Base-by-base conservation (phyloP, 2,329 filamentous ascomycete species). In the Talaromyces sp. region DNA sequence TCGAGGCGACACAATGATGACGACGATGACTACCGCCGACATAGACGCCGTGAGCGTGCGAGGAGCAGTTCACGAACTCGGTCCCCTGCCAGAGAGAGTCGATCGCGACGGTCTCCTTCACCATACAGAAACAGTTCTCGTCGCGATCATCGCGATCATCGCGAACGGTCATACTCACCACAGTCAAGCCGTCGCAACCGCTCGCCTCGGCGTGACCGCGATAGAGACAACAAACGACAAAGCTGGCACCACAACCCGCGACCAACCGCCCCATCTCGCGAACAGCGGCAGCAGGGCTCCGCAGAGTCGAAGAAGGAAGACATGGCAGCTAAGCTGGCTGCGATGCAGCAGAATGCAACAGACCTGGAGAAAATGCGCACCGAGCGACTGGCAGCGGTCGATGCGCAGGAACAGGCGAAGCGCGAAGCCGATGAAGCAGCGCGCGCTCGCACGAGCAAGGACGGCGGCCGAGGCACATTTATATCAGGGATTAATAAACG, bases 341-440 rank as follows among this genome's bases (percentile, higher is more conserved):
- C 85, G 2, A 91, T 91, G 89, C 89, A 90, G 72, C 81, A 84
- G 23, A 86, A 86, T 30, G 89, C 89, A 5, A 83, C 82, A 1
- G 84, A 88, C 5, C 79, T 95, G 34, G 89, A 93, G 67, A 73
- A 79, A 23, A 86, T 89, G 66, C 86, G 91, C 33, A 83, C 85
- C 65, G 82, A 82, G 61, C 84, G 91, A 23, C 76, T 95, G 6
- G 84, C 85, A 0, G 85, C 84, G 1, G 75, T 91, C 16, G 88
- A 86, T 42, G 85, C 86, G 66, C 82, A 81, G 61, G 91, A 95
- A 66, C 82, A 82, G 52, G 79, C 78, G 6, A 84, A 85, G 44
- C 81, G 83, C 9, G 87, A 90, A 57, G 85, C 85, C 0, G 90
- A 95, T 57, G 85, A 91, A 33, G 78, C 73, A 64, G 84, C 84